A percentile compares a stretch with the other conserved stretches of the same genome.
These are phyloP conservation scores for Podospora anserina DNA, from an alignment of 495 filamentous ascomycete species.

Conservation along the genomic window DNA sequence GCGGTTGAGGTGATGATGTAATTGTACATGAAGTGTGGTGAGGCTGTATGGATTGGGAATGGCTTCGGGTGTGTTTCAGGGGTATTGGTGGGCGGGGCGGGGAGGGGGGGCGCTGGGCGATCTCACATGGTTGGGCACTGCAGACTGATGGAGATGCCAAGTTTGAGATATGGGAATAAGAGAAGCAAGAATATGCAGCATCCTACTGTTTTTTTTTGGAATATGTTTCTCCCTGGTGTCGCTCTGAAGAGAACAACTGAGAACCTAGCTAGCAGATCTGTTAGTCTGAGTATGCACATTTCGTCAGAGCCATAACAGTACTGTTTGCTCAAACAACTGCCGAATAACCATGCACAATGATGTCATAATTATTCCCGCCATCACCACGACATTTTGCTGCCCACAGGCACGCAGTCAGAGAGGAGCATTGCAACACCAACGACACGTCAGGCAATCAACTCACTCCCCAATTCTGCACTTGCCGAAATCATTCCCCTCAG, in stretches of 20 bases:
- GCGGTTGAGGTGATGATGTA: constrained; percentile 18
- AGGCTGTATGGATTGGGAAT: background rate
- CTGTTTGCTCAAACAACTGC: background rate
- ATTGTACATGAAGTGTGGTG: constrained; percentile 22
- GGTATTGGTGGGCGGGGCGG: background rate
- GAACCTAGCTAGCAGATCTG: too few species aligned
- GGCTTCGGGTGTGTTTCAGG: background rate
- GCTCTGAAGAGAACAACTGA: too few species aligned
- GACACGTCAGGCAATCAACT: too few species aligned
- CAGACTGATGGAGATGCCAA: background rate
- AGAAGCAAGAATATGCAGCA: too few species aligned
- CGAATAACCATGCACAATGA: background rate
- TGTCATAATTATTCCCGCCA: background rate
- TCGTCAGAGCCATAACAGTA: background rate
- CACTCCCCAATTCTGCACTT: too few species aligned
- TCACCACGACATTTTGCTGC: too few species aligned
- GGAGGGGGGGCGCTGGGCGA: background rate
- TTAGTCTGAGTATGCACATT: too few species aligned
- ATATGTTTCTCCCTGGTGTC: too few species aligned
- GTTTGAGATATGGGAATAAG: background rate
- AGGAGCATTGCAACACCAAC: too few species aligned
- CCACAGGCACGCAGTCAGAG: too few species aligned
- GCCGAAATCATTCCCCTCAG: too few species aligned
- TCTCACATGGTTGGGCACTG: background rate
- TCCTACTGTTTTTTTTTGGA: too few species aligned